A percentile compares a stretch with the other conserved stretches of the same genome.
Conservation (phyloP, 768 basidiomycete genomes). For the Crucibulum laeve region DNA sequence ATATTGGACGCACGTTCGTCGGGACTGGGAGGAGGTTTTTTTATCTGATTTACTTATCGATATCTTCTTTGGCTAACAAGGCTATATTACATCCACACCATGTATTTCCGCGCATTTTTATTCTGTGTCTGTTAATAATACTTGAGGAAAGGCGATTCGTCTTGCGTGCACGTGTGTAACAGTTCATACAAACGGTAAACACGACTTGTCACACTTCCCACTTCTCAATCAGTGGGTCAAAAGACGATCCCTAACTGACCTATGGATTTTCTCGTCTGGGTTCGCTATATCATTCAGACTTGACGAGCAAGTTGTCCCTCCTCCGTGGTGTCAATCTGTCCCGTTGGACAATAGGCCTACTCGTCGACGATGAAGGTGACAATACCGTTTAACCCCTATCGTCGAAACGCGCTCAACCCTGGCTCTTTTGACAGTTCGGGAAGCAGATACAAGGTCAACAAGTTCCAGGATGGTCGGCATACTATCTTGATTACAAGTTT, state of each 20-base stretch:
- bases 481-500: slow-evolving; percentile 98
- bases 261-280: slow-evolving; percentile 18
- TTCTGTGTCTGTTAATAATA: not conserved
- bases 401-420: slow-evolving; percentile 7
- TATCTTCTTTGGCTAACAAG: not conserved
- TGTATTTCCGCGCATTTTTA: not conserved
- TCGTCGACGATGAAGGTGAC: slow-evolving; percentile 29
- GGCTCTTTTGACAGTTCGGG: slow-evolving; percentile 66
- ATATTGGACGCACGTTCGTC: slow-evolving; percentile 49
- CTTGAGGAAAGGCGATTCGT: not conserved
- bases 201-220: not conserved
- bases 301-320: slow-evolving; percentile 10
- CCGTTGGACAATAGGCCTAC: not conserved
- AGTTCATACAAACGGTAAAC: not conserved
- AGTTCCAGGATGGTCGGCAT: slow-evolving; percentile 93
- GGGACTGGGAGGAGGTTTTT: not conserved
- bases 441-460: slow-evolving; percentile 96
- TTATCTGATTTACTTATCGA: slow-evolving; percentile 18
- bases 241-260: slow-evolving; percentile 4
- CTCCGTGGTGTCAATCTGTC: not conserved
- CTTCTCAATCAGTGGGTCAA: not conserved
- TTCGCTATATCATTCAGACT: slow-evolving; percentile 19
- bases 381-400: slow-evolving; percentile 4
- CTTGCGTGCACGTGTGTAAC: slow-evolving; percentile 18
- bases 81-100: not conserved